phyloP scores from a whole-genome alignment of 495 filamentous ascomycete species.

The Aeminium ludgeri region DNA sequence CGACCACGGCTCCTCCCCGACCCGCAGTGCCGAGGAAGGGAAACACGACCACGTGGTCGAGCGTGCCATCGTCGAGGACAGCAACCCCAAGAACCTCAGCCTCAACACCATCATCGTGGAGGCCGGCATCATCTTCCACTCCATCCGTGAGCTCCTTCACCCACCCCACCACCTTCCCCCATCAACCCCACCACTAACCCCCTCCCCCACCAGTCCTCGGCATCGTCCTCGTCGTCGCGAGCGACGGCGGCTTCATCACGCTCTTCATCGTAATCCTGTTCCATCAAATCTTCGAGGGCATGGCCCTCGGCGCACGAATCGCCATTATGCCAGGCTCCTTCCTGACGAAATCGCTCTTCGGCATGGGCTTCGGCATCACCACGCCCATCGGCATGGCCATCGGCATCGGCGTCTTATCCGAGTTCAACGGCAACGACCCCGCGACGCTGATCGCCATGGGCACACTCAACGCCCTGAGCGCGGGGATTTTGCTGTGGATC shows the following conservation, averaged over 20 bases:
- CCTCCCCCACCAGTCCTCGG: constrained; percentile 32
- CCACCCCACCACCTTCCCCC: not conserved
- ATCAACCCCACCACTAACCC: not conserved
- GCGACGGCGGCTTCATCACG: constrained; percentile 37
- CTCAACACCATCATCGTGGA: constrained; percentile 48
- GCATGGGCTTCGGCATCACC: constrained; percentile 34
- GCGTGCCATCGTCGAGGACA: not conserved
- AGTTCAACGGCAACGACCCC: constrained; percentile 40
- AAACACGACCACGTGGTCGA: not conserved
- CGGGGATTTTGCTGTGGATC: constrained; percentile 44
- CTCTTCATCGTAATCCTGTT: constrained; percentile 44
- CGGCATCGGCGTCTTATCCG: constrained; percentile 34
- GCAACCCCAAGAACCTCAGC: not conserved
- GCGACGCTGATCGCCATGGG: constrained; percentile 39
- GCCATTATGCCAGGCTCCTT: constrained; percentile 31
- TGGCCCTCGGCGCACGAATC: constrained; percentile 59
- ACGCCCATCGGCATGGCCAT: constrained; percentile 45
- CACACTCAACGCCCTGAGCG: constrained; percentile 38
- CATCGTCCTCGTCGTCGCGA: constrained; percentile 39
- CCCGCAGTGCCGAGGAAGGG: not conserved
- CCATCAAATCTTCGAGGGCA: constrained; percentile 63
- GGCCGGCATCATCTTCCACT: constrained; percentile 57
- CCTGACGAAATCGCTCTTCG: constrained; percentile 30
- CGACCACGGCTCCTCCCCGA: not conserved
- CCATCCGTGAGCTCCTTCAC: constrained; percentile 31